Evolutionary conservation across 805 yeast genomes (phyloP), one percentile per base, ranked within the genome.

Genomic region (Metschnikowia sp.): DNA sequence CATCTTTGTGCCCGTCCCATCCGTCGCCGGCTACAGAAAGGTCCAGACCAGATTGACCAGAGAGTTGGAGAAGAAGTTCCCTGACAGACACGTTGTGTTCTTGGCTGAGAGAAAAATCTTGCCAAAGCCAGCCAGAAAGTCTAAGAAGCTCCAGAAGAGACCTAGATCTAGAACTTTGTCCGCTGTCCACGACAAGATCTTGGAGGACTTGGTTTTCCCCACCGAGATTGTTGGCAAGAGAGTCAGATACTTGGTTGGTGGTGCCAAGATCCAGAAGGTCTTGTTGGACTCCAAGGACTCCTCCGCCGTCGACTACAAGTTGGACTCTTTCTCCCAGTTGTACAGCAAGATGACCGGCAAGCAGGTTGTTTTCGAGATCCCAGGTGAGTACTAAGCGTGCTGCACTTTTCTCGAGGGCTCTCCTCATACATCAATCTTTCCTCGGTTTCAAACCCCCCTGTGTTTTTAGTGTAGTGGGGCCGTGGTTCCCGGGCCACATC

Each of bases 61-160:
- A 81, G 99, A 92, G 83, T 87, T 92, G 76, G 99, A 92, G 83
- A 92, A 92, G 95, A 92, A 94, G 83, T 94, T 92, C 91, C 95
- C 97, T 75, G 99, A 92, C 84, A 88, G 96, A 77, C 97, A 94
- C 77, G 97, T 92, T 77, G 92, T 94, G 68, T 89, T 92, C 89
- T 85, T 92, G 74, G 98, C 97, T 73, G 98, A 92, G 84, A 89
- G 99, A 83, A 89, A 97, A 82, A 94, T 92, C 81, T 83, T 94
- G 74, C 97, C 98, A 81, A 92, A 89, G 84, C 97, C 98, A 76
- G 88, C 95, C 70, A 90, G 98, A 82, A 80, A 84, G 71, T 82
- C 96, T 56, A 88, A 90, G 83, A 88, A 85, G 77, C 78, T 75
- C 68, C 99, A 94, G 82, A 91, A 94, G 91, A 91, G 99, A 84